Percentiles rank a stretch among this genome's conserved stretches.
Conservation (phyloP, 139 green algal species). For the Micractinium sp. region DNA sequence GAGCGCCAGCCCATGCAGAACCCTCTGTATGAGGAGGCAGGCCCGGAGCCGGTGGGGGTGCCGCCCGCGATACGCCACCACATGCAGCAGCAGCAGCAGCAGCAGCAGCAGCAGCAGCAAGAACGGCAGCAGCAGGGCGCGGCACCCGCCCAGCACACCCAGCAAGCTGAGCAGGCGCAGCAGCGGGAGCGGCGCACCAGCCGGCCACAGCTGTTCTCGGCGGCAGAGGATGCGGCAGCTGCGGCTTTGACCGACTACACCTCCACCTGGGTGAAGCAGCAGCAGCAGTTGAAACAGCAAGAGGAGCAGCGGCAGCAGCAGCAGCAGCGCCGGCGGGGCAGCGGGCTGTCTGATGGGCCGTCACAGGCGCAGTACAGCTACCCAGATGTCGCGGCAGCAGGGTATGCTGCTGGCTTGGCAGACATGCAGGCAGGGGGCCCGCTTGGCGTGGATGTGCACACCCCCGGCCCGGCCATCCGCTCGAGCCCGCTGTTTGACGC, state of each 20-base stretch:
- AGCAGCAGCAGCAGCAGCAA: not conserved
- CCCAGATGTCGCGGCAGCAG: conserved; percentile 1
- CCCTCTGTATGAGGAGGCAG: not conserved
- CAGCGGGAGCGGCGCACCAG: not conserved
- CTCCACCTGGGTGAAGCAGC: not conserved
- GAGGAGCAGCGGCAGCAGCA: not conserved
- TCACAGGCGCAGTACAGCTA: not conserved
- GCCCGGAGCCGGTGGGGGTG: not conserved
- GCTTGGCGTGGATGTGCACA: not conserved
- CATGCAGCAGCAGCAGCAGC: conserved; percentile 10
- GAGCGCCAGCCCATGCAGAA: not conserved
- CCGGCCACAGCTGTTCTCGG: not conserved
- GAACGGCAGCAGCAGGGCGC: not conserved
- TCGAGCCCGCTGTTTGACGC: no score
- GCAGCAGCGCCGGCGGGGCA: not conserved
- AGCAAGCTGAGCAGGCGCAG: not conserved
- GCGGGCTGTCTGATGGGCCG: not conserved
- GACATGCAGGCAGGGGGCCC: not conserved
- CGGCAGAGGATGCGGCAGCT: not conserved
- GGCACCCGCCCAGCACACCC: no score
- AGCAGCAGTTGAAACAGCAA: not conserved
- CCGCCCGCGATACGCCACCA: not conserved
- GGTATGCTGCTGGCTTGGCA: conserved; percentile 18
- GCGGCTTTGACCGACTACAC: not conserved
- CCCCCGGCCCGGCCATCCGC: no score